Evolutionary conservation across 345 rosid genomes (phyloP).

Genomic region (Salix caprea): DNA sequence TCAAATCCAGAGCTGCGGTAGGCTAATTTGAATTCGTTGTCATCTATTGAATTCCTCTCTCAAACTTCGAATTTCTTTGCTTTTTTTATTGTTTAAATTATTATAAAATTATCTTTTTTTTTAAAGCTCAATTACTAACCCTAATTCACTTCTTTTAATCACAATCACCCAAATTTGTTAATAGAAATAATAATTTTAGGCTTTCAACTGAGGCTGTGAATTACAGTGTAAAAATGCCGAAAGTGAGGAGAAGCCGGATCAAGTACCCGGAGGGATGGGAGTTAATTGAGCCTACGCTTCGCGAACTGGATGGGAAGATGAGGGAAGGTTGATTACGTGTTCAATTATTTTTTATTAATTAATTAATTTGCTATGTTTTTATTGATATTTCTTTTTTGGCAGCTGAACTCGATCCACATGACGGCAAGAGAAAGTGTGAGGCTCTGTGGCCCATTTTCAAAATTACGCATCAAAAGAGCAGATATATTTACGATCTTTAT

Average conservation of each 20-base stretch:
- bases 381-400: slow-evolving; percentile 4
- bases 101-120: too few relatives aligned
- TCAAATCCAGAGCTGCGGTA: too few relatives aligned
- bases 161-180: too few relatives aligned
- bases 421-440: slow-evolving; percentile 79
- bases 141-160: too few relatives aligned
- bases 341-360: background rate
- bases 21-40: too few relatives aligned
- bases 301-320: slow-evolving; percentile 69
- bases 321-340: slow-evolving; percentile 53
- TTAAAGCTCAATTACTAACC: too few relatives aligned
- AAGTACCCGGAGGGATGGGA: slow-evolving; percentile 88
- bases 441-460: slow-evolving; percentile 74
- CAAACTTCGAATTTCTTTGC: too few relatives aligned
- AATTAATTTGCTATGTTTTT: background rate
- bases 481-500: slow-evolving; percentile 62
- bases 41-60: too few relatives aligned
- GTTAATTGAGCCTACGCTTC: slow-evolving; percentile 76
- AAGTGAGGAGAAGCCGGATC: slow-evolving; percentile 69
- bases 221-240: slow-evolving; percentile 47
- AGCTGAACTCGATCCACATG: slow-evolving; percentile 78
- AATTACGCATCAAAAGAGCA: slow-evolving; percentile 70
- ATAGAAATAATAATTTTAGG: too few relatives aligned
- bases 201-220: background rate
- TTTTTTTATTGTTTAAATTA: too few relatives aligned